These are phyloP conservation scores for Aquilaria sinensis DNA, from an alignment of 345 rosid species.

Conservation along the genomic window DNA sequence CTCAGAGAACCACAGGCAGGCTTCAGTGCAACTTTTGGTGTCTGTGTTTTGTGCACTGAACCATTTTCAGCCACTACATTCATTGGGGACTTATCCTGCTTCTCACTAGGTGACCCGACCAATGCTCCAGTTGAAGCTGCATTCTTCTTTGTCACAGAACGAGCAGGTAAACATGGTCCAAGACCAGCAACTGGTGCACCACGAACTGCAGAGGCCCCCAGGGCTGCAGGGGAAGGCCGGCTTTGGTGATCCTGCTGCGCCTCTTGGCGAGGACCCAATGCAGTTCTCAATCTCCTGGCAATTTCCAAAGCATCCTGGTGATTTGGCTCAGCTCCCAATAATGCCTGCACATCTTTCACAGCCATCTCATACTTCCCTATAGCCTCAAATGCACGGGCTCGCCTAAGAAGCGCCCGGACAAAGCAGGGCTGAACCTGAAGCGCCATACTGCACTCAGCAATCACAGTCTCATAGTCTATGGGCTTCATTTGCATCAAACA, in stretches of 20 bases:
- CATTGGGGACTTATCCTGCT: conserved; percentile 41
- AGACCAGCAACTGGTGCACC: conserved; percentile 90
- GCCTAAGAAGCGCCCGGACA: conserved; percentile 71
- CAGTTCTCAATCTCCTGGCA: conserved; percentile 54
- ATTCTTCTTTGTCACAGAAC: conserved; percentile 60
- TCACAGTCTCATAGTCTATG: conserved; percentile 71
- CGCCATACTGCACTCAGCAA: conserved; percentile 79
- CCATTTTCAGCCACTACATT: conserved; percentile 45
- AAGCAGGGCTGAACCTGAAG: conserved; percentile 82
- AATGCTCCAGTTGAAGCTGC: conserved; percentile 36
- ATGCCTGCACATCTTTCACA: conserved; percentile 66
- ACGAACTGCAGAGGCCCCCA: conserved; percentile 93
- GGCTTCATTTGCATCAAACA: conserved; percentile 99
- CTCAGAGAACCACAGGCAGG: conserved; percentile 46
- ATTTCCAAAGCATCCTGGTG: conserved; percentile 79
- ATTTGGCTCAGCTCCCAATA: conserved; percentile 65
- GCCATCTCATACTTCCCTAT: conserved; percentile 75
- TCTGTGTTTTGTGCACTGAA: conserved; percentile 36
- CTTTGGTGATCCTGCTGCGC: conserved; percentile 87
- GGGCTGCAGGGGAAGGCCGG: conserved; percentile 96
- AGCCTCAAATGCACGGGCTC: conserved; percentile 91
- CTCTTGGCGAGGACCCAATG: conserved; percentile 60
- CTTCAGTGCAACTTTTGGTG: conserved; percentile 52
- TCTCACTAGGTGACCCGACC: conserved; percentile 26
- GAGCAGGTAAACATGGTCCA: conserved; percentile 88